phyloP scores from a whole-genome alignment of 331 rosid species.

The Quercus lobata region DNA sequence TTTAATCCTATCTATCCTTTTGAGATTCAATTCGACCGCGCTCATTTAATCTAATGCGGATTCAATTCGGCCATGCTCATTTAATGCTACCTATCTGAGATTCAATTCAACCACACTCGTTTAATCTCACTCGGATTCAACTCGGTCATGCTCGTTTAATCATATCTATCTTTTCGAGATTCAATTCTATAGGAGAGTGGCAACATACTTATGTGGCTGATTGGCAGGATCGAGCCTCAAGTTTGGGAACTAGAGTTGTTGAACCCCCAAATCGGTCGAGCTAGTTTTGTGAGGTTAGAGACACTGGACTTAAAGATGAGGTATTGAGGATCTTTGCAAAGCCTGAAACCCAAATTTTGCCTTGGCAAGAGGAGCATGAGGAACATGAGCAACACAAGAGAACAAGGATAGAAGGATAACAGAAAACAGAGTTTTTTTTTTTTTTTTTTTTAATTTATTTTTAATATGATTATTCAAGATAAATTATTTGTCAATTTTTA shows the following conservation, averaged over 20 bases:
- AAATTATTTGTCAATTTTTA: neutral
- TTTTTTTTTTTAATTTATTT: no score
- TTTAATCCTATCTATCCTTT: no score
- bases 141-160: no score
- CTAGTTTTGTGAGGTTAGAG: conserved; percentile 67
- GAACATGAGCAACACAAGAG: conserved; percentile 17
- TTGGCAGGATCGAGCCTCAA: conserved; percentile 72
- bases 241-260: conserved; percentile 59
- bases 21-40: no score
- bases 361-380: conserved; percentile 71
- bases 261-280: conserved; percentile 60
- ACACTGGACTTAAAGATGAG: conserved; percentile 36
- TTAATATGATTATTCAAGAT: neutral
- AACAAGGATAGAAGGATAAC: neutral
- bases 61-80: no score
- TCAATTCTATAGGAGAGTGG: conserved; percentile 59
- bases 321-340: conserved; percentile 32
- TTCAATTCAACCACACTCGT: no score
- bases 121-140: no score
- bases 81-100: no score
- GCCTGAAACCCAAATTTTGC: conserved; percentile 35
- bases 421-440: neutral
- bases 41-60: no score
- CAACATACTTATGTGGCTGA: conserved; percentile 60
- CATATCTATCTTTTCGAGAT: no score